Conservation (phyloP, 192 early-diverging fungal species). For the Funneliformis mosseae region DNA sequence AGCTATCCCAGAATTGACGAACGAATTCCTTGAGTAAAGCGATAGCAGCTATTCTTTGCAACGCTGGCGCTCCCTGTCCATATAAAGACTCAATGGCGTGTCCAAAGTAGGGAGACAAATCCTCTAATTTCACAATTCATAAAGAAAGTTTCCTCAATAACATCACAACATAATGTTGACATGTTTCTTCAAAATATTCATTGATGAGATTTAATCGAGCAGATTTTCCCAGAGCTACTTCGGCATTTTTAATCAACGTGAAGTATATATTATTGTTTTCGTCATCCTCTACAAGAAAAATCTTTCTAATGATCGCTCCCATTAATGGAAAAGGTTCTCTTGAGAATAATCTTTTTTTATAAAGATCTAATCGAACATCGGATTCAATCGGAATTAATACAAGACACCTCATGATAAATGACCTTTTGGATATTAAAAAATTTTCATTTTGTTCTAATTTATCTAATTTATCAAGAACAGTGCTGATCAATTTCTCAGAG, state of each 20-base stretch:
- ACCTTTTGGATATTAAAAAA: slow-evolving; percentile 8
- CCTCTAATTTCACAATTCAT: neutral
- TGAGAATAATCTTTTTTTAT: slow-evolving; percentile 13
- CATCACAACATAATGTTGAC: slow-evolving; percentile 26
- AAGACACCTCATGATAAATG: slow-evolving; percentile 16
- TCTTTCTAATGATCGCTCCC: neutral
- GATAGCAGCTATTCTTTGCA: slow-evolving; percentile 24
- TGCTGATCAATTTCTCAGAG: slow-evolving; percentile 10
- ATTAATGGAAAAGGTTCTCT: slow-evolving; percentile 1
- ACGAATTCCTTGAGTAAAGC: slow-evolving; percentile 33
- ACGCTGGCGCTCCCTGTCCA: neutral
- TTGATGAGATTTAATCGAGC: slow-evolving; percentile 22
- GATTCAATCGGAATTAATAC: slow-evolving; percentile 1
- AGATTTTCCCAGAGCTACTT: neutral
- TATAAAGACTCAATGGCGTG: neutral
- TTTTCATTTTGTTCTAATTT: neutral
- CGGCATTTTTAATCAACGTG: neutral
- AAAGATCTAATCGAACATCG: neutral
- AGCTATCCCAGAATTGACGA: slow-evolving; percentile 4
- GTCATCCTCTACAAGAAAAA: neutral
- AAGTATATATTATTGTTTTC: neutral
- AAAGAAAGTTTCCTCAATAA: slow-evolving; percentile 29
- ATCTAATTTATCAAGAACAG: neutral
- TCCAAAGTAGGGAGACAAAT: neutral
- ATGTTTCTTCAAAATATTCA: neutral